A percentile compares a stretch with the other conserved stretches of the same genome.
phyloP scores from a whole-genome alignment of 768 basidiomycete species.

The Mycena vitilis region DNA sequence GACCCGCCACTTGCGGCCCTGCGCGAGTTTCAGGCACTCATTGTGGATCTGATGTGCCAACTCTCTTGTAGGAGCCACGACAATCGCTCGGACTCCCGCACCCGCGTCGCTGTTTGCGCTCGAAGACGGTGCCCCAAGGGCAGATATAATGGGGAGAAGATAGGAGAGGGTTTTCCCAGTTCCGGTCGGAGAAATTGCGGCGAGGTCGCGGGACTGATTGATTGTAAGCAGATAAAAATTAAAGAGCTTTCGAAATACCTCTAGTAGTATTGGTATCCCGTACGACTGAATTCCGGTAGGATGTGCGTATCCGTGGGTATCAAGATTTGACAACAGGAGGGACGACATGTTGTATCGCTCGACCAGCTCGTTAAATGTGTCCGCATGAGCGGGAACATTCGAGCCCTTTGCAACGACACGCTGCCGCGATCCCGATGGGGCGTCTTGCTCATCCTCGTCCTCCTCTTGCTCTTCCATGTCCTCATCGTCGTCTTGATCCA shows the following conservation, averaged over 20 bases:
- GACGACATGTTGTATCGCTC: conserved; percentile 69
- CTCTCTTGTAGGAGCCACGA: conserved; percentile 94
- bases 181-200: conserved; percentile 96
- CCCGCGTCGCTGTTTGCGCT: conserved; percentile 58
- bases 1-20: conserved; percentile 86
- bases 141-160: conserved; percentile 82
- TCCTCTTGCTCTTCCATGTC: conserved; percentile 37
- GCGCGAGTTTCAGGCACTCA: conserved; percentile 85
- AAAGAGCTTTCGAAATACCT: conserved; percentile 57
- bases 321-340: conserved; percentile 74
- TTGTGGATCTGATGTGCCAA: conserved; percentile 96
- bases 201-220: conserved; percentile 78
- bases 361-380: conserved; percentile 69
- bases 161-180: conserved; percentile 97
- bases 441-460: conserved; percentile 28
- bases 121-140: conserved; percentile 65
- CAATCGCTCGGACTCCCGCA: conserved; percentile 77
- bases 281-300: conserved; percentile 89
- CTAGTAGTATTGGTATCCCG: conserved; percentile 82
- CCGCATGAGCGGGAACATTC: conserved; percentile 69
- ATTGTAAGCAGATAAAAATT: conserved; percentile 21
- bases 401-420: conserved; percentile 82
- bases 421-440: conserved; percentile 54
- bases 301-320: conserved; percentile 64
- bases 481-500: conserved; percentile 39